Conservation (phyloP, 2,329 filamentous ascomycete genomes). For the Aspergillus neoniger region DNA sequence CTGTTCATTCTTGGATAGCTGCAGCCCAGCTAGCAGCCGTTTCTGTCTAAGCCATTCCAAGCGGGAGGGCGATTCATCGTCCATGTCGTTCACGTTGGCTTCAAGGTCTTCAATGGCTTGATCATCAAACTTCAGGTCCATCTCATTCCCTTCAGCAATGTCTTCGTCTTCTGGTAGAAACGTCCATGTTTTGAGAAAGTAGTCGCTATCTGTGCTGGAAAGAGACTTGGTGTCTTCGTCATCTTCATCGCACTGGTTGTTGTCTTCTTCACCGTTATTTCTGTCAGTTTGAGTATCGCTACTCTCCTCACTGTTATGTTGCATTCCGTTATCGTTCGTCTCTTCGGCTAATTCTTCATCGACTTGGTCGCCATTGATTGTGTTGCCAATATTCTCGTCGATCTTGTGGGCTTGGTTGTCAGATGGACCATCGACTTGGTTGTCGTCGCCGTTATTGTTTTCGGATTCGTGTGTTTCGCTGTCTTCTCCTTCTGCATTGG, state of each 20-base stretch:
- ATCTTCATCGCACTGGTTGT: not conserved
- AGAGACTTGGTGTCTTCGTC: not conserved
- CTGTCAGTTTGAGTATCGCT: not conserved
- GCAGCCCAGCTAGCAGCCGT: not conserved
- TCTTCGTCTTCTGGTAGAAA: not conserved
- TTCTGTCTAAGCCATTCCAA: not conserved
- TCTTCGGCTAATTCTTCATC: not conserved
- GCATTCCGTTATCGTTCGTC: not conserved
- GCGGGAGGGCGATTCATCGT: not conserved
- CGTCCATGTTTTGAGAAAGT: not conserved
- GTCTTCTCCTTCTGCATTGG: not conserved
- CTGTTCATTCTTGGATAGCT: not conserved
- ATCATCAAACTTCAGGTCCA: not conserved
- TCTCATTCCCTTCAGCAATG: not conserved
- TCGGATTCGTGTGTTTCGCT: not conserved
- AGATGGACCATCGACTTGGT: not conserved
- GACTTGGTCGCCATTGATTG: not conserved
- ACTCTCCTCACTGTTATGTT: not conserved
- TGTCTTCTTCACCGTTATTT: not conserved
- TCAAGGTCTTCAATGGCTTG: not conserved
- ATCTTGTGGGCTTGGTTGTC: no score
- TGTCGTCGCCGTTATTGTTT: not conserved
- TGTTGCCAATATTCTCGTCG: not conserved
- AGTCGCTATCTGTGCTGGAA: not conserved
- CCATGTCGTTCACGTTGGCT: not conserved